These are phyloP conservation scores for Neoarthrinium moseri DNA, from an alignment of 2,329 filamentous ascomycete species.

Conservation along the genomic window DNA sequence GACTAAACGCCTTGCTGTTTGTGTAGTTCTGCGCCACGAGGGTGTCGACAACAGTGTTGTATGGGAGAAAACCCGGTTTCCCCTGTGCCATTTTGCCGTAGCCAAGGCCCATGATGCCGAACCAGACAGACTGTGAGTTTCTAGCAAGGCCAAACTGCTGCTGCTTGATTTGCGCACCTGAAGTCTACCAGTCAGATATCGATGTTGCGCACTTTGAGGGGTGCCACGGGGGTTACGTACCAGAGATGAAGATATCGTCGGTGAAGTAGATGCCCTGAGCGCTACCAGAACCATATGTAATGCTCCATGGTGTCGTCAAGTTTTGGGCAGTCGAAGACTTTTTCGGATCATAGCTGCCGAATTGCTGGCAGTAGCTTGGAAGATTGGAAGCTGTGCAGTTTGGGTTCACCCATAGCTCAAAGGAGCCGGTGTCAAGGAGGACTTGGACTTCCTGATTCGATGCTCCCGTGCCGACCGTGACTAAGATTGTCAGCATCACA, in stretches of 20 bases:
- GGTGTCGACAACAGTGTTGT: conserved; percentile 53
- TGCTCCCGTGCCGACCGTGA: background rate
- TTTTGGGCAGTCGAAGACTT: conserved; percentile 40
- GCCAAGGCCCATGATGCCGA: conserved; percentile 52
- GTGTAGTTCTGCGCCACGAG: conserved; percentile 47
- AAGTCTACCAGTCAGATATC: background rate
- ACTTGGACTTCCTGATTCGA: conserved; percentile 38
- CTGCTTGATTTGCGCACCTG: conserved; percentile 35
- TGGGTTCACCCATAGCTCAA: conserved; percentile 56
- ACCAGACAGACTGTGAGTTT: conserved; percentile 43
- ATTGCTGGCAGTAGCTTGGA: conserved; percentile 34
- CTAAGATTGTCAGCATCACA: background rate
- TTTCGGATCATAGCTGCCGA: conserved; percentile 43
- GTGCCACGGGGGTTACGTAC: conserved; percentile 23
- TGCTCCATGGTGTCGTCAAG: conserved; percentile 31
- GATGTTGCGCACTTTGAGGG: background rate
- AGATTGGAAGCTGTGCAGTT: conserved; percentile 37
- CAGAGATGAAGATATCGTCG: conserved; percentile 45
- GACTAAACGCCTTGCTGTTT: conserved; percentile 46
- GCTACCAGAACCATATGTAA: conserved; percentile 36
- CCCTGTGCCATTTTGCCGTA: conserved; percentile 37
- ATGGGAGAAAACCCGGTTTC: conserved; percentile 31
- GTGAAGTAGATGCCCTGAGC: conserved; percentile 43
- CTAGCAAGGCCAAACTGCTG: conserved; percentile 52
- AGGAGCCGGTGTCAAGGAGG: conserved; percentile 51